phyloP scores from a whole-genome alignment of 768 basidiomycete genomes.

The Naganishia antarctica region DNA sequence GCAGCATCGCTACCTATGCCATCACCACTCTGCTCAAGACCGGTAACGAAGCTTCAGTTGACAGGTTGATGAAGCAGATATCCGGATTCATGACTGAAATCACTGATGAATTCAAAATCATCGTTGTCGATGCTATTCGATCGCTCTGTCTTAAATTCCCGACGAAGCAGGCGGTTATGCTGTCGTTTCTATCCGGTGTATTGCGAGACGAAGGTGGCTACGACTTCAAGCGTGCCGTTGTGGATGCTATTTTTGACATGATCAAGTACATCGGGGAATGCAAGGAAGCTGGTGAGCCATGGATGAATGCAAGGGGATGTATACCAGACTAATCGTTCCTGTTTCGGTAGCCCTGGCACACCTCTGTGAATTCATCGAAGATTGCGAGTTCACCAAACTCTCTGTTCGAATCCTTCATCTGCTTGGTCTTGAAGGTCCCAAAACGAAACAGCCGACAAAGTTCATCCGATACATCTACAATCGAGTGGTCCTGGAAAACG shows the following conservation, averaged over 20 bases:
- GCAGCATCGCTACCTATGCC: conserved; percentile 95
- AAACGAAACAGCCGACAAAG: conserved; percentile 91
- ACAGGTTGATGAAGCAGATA: conserved; percentile 98
- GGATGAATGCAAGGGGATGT: no score
- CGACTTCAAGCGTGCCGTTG: conserved; percentile 98
- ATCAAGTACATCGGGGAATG: conserved; percentile 93
- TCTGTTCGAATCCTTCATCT: conserved; percentile 94
- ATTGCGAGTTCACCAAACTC: conserved; percentile 98
- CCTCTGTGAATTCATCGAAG: conserved; percentile 98
- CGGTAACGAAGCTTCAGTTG: conserved; percentile 97
- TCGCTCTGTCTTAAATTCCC: conserved; percentile 99
- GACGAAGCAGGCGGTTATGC: conserved; percentile 91
- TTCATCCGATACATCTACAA: conserved; percentile 99
- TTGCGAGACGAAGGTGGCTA: conserved; percentile 97
- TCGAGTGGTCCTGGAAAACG: conserved; percentile 95
- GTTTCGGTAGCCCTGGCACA: conserved; percentile 70
- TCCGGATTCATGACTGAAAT: conserved; percentile 98
- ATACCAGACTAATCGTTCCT: not conserved
- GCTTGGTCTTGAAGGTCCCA: conserved; percentile 91
- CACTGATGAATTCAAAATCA: conserved; percentile 99
- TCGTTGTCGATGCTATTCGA: conserved; percentile 97
- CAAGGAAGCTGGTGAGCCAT: conserved; percentile 70
- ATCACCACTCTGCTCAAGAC: conserved; percentile 99
- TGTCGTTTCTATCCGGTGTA: conserved; percentile 91
- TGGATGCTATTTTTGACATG: conserved; percentile 99